Percentiles rank a stretch among this genome's conserved stretches.
Evolutionary conservation across 2,329 filamentous ascomycete species (phyloP).

Genomic region (Fragosphaeria purpurea): DNA sequence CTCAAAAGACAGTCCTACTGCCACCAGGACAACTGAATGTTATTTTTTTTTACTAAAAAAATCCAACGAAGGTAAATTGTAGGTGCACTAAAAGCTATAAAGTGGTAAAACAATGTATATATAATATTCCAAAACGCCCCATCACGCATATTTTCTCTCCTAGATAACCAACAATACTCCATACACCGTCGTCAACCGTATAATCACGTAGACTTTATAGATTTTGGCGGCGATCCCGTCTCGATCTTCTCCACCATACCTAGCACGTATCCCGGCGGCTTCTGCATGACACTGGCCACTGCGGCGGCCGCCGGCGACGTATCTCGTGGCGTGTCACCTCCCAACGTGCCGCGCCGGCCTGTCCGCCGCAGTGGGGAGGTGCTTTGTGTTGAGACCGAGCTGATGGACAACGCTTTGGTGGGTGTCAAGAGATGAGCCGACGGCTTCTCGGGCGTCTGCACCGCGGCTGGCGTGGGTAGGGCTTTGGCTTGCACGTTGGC

Average conservation of each 20-base stretch:
- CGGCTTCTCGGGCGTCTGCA: not conserved
- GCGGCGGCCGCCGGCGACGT: slow-evolving; percentile 20
- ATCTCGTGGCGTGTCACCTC: not conserved
- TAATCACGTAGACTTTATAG: too few species aligned
- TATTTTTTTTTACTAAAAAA: too few species aligned
- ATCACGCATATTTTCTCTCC: too few species aligned
- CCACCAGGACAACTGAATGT: too few species aligned
- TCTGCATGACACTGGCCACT: slow-evolving; percentile 1
- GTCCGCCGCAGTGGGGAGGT: slow-evolving; percentile 1
- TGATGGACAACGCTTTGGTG: not conserved
- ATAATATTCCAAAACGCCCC: too few species aligned
- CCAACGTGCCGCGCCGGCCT: slow-evolving; percentile 2
- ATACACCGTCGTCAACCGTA: too few species aligned
- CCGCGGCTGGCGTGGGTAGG: slow-evolving; percentile 1
- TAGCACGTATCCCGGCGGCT: slow-evolving; percentile 27
- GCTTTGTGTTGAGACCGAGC: slow-evolving; percentile 3
- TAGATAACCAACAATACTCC: too few species aligned
- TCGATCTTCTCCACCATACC: slow-evolving; percentile 49
- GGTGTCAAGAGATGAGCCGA: slow-evolving; percentile 1
- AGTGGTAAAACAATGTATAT: too few species aligned
- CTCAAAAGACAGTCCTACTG: too few species aligned
- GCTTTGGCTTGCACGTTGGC: not conserved
- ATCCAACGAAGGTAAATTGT: too few species aligned
- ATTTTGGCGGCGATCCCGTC: slow-evolving; percentile 11
- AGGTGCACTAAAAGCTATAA: too few species aligned